Base-by-base conservation (phyloP, 164 flowering plant genomes). In the Tinospora cordifolia region DNA sequence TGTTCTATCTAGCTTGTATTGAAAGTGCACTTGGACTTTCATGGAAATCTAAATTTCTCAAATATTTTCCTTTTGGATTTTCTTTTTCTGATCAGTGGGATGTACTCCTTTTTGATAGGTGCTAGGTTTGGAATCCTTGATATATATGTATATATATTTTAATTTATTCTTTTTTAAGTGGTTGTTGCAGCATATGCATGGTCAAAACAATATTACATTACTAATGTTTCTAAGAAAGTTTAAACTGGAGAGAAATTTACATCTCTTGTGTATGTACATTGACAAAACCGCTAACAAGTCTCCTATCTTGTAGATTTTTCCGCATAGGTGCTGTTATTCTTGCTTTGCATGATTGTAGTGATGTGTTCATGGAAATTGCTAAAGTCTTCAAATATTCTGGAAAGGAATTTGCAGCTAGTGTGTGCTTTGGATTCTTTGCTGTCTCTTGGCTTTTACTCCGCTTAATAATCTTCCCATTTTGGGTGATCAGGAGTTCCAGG, bases 311-410 rank as follows among this genome's bases (percentile, higher is more conserved):
- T 80, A 92, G 98, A 25, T 92, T 92, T 84, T 89, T 92, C 78
- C 87, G 87, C 41, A 80, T 90, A 69, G 98, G 98, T 12, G 77
- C 90, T 17, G 76, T 92, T 67, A 63, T 88, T 69, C 93, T 92
- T 74, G 92, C 90, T 47, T 83, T 92, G 44, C 98, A 92, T 81
- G 98, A 92, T 78, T 85, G 84, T 68, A 89, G 95, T 74, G 98
- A 93, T 76, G 92, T 93, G 5, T 91, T 91, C 67, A 30, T 93
- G 79, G 98, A 93, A 87, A 86, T 90, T 67, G 98, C 93, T 46
- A 93, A 91, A 75, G 73, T 90, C 73, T 91, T 84, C 69, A 93
- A 91, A 72, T 91, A 93, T 73, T 84, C 92, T 62, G 92, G 79
- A 64, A 86, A 81, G 44, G 97, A 93, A 77, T 79, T 88, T 63